Base-by-base conservation (phyloP, 129 eudicot genomes). In the Flaveria brownii region DNA sequence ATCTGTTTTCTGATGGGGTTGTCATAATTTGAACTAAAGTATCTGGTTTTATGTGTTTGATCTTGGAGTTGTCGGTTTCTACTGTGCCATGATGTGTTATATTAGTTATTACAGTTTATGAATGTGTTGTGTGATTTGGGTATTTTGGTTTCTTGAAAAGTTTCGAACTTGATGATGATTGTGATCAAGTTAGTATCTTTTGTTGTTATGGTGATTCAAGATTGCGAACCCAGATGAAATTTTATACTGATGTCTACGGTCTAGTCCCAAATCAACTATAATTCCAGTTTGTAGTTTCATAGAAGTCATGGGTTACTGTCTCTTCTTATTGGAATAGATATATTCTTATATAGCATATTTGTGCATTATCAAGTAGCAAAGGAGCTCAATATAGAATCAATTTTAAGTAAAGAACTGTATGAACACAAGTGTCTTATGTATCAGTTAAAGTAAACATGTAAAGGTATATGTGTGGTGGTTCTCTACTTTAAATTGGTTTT, bases 141-240 rank as follows among this genome's bases (percentile, higher is more conserved):
- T 23, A 23, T 74, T 74, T 70, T 28, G 13, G 18, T 42, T 75
- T 75, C 36, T 75, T 62, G 79, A 60, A 9, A 47, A 45, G 61
- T 30, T 47, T 28, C 60, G 51, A 73, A 26, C 74, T 64, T 77
- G 68, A 23, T 72, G 78, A 72, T 79, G 46, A 15, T 2, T 57
- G 30, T 57, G 22, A 15, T 1, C 18, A 33, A 36, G 55, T 62
- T 22, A 3, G 39, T 45, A 1, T 2, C n/a, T 73, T 39, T 55
- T 75, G 39, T 45, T 78, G 82, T 78, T 57, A 23, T 72, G 78
- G 64, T 79, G 33, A 22, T 60, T 61, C 30, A 78, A 60, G 64
- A 78, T 60, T 49, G 65, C 25, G 25, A 45, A 33, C 17, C n/a
- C 70, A 70, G 28, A 55, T 69, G 80, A 47, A 36, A 54, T 57